Evolutionary conservation across 441 rosid genomes (phyloP).

Genomic region (Capsella rubella): DNA sequence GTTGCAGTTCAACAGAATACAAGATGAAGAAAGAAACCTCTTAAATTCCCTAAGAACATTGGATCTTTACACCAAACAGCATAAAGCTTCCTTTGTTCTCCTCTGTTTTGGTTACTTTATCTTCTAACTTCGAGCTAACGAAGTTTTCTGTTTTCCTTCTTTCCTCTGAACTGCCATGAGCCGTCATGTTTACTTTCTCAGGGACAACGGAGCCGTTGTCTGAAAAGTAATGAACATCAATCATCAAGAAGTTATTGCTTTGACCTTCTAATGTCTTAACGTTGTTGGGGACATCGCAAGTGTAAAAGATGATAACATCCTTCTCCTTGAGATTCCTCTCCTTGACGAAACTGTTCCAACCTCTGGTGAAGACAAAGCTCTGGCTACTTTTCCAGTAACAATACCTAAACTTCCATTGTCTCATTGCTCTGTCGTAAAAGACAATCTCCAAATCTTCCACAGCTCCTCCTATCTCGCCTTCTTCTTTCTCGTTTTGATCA

Average conservation of each 20-base stretch:
- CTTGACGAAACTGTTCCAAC: constrained; percentile 81
- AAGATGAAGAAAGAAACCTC: not conserved
- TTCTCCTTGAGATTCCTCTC: constrained; percentile 59
- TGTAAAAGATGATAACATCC: constrained; percentile 55
- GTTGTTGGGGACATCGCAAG: constrained; percentile 37
- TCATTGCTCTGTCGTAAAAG: constrained; percentile 68
- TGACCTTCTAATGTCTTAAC: constrained; percentile 34
- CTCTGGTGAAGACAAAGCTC: constrained; percentile 82
- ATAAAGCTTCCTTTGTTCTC: constrained; percentile 48
- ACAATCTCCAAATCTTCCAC: constrained; percentile 57
- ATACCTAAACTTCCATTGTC: constrained; percentile 79
- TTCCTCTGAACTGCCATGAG: not conserved
- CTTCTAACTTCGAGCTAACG: constrained; percentile 32
- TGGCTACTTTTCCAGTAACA: constrained; percentile 91
- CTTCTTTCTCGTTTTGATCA: constrained; percentile 16
- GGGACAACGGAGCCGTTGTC: not conserved
- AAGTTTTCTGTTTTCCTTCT: constrained; percentile 38
- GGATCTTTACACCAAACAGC: constrained; percentile 71
- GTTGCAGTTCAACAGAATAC: not conserved
- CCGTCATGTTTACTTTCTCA: constrained; percentile 11
- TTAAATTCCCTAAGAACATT: constrained; percentile 6
- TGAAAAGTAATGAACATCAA: constrained; percentile 50
- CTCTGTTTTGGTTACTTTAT: constrained; percentile 30
- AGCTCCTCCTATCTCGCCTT: not conserved
- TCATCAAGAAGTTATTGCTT: constrained; percentile 45